Evolutionary conservation across 2,329 filamentous ascomycete genomes (phyloP).

Genomic region (Aspergillus neoniger): DNA sequence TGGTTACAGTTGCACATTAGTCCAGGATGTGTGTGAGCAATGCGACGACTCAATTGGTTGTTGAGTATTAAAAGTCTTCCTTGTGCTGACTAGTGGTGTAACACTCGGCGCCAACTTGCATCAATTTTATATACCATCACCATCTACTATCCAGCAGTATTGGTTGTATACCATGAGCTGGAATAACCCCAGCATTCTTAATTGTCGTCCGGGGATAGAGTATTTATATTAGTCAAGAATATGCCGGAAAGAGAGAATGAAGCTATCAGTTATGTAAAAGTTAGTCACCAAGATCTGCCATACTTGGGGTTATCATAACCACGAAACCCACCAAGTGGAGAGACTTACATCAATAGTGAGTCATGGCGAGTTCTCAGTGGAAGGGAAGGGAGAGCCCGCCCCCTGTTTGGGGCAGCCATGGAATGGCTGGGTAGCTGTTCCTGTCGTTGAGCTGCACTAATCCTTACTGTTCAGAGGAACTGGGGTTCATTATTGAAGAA

Average conservation of each 20-base stretch:
- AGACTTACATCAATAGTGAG: slow-evolving; percentile 7
- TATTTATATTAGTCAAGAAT: slow-evolving; percentile 2
- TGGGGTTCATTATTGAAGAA: not conserved
- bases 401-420: not conserved
- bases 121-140: not conserved
- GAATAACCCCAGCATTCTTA: no score
- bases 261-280: not conserved
- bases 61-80: not conserved
- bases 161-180: no score
- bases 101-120: not conserved
- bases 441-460: no score
- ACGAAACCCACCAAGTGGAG: not conserved
- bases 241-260: not conserved
- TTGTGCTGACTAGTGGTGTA: not conserved
- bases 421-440: not conserved
- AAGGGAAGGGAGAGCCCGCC: not conserved
- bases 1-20: not conserved
- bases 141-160: no score
- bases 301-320: not conserved
- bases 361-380: not conserved
- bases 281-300: not conserved
- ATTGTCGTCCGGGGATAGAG: not conserved
- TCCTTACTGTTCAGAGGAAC: not conserved
- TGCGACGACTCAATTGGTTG: not conserved
- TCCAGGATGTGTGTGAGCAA: not conserved